Conservation (phyloP, 148 eudicot genomes). For the Arbutus unedo region DNA sequence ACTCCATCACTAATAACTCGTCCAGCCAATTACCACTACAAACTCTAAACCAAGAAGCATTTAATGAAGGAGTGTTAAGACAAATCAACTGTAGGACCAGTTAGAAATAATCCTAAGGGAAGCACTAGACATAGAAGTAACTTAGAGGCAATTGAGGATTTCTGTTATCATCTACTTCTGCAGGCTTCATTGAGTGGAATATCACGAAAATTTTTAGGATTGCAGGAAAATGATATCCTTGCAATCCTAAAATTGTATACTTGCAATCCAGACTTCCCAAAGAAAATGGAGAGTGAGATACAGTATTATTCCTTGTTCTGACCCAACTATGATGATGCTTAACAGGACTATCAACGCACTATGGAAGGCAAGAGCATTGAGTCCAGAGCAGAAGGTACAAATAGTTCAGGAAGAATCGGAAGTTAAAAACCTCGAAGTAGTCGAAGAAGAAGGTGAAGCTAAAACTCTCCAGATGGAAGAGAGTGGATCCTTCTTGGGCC, state of each 20-base stretch:
- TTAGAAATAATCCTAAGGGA: not conserved
- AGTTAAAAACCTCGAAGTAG: slow-evolving; percentile 31
- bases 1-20: not conserved
- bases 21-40: not conserved
- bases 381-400: slow-evolving; percentile 84
- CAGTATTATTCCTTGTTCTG: not conserved
- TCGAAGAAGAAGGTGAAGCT: slow-evolving; percentile 75
- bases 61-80: not conserved
- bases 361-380: slow-evolving; percentile 89
- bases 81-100: not conserved
- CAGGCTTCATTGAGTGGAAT: no score
- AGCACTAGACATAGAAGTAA: no score
- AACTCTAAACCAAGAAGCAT: not conserved
- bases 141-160: no score
- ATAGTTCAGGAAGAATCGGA: slow-evolving; percentile 53
- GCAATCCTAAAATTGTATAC: no score
- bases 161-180: no score
- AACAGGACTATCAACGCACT: slow-evolving; percentile 90
- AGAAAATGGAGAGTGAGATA: not conserved
- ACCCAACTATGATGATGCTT: slow-evolving; percentile 4
- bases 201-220: no score
- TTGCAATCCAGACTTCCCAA: no score
- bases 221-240: no score
- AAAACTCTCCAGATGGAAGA: slow-evolving; percentile 65
- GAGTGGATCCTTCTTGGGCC: slow-evolving; percentile 67